Conservation (phyloP, 2,329 filamentous ascomycete species). For the Nemania serpens region DNA sequence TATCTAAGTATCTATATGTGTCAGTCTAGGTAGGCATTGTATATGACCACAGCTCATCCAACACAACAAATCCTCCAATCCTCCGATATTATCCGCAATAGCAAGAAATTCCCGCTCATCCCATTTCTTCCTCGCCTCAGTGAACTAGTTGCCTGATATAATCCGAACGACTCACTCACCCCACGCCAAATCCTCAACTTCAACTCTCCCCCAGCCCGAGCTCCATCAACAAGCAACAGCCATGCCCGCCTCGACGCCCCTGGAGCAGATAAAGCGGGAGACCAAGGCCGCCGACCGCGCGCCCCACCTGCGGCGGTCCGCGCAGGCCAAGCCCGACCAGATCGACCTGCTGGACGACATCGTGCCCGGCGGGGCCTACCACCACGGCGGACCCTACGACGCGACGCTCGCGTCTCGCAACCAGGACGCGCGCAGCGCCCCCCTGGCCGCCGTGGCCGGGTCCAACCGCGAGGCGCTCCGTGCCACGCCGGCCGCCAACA, state of each 20-base stretch:
- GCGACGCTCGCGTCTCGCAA: conserved; percentile 79
- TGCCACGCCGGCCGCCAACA: conserved; percentile 79
- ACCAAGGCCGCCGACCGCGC: conserved; percentile 67
- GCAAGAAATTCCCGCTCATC: too few relatives aligned
- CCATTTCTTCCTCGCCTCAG: too few relatives aligned
- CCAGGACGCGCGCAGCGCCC: conserved; percentile 63
- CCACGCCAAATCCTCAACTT: too few relatives aligned
- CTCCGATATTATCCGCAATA: too few relatives aligned
- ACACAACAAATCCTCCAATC: too few relatives aligned
- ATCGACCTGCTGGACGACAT: conserved; percentile 80
- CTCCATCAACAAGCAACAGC: not conserved
- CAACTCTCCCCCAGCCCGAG: not conserved
- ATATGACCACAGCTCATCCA: too few relatives aligned
- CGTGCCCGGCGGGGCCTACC: conserved; percentile 68
- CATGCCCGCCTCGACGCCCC: conserved; percentile 61
- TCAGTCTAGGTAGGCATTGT: too few relatives aligned
- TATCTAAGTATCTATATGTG: too few relatives aligned
- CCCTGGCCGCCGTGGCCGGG: conserved; percentile 74
- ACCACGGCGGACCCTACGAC: conserved; percentile 91
- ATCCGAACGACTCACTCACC: too few relatives aligned
- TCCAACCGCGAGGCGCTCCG: conserved; percentile 77
- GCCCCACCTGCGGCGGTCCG: conserved; percentile 68
- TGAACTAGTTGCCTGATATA: too few relatives aligned
- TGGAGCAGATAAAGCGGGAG: conserved; percentile 69
- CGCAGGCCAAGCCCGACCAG: conserved; percentile 70